Conservation (phyloP, 1,139 yeast species). For the Kurtzmaniella quercitrusa region DNA sequence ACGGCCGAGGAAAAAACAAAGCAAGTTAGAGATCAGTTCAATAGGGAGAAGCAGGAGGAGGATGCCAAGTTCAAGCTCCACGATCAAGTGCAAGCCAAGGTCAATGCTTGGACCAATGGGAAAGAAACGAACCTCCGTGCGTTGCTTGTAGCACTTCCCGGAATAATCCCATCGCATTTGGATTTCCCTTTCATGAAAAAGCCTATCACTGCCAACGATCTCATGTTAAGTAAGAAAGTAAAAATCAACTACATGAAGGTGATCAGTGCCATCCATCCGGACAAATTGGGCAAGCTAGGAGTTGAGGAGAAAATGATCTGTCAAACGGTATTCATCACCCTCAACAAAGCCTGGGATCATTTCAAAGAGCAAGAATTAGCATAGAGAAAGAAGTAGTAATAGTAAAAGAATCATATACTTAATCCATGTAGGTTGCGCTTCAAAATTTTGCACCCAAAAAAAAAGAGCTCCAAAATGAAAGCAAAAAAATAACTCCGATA, state of each 20-base stretch:
- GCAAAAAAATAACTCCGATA: constrained; percentile 51
- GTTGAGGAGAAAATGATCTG: constrained; percentile 81
- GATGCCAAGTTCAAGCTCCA: constrained; percentile 53
- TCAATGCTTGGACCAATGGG: constrained; percentile 66
- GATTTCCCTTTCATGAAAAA: constrained; percentile 53
- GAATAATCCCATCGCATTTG: constrained; percentile 52
- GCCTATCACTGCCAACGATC: constrained; percentile 53
- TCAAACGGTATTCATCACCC: constrained; percentile 75
- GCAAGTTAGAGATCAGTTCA: constrained; percentile 41
- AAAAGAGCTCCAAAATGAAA: too few relatives aligned
- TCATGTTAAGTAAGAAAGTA: constrained; percentile 88
- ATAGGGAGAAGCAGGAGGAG: constrained; percentile 47
- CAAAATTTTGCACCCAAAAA: background rate
- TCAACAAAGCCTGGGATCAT: constrained; percentile 88
- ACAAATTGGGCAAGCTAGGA: constrained; percentile 59
- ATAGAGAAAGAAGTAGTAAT: background rate
- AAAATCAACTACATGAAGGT: constrained; percentile 89
- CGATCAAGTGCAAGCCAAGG: constrained; percentile 52
- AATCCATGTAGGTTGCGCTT: background rate
- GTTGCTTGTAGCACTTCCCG: constrained; percentile 61
- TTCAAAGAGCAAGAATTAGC: constrained; percentile 44
- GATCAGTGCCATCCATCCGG: constrained; percentile 91
- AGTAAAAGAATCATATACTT: background rate
- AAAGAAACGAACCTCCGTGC: constrained; percentile 79
- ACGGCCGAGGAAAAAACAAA: constrained; percentile 11